These are phyloP conservation scores for Aspergillus jensenii DNA, from an alignment of 2,329 filamentous ascomycete species.

Conservation along the genomic window DNA sequence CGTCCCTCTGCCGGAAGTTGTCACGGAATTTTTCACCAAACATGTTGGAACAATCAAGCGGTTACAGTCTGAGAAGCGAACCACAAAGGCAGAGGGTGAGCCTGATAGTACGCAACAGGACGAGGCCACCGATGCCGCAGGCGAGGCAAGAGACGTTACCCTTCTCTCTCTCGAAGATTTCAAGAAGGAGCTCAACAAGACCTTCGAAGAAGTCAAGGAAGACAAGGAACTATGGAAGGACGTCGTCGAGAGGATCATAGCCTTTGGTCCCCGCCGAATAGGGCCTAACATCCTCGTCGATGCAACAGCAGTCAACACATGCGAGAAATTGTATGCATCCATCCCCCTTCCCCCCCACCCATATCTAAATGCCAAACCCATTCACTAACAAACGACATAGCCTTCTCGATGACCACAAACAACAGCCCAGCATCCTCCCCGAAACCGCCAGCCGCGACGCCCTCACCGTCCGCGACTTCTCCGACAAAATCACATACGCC, in stretches of 20 bases:
- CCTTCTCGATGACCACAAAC: constrained; percentile 39
- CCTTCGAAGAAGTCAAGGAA: constrained; percentile 69
- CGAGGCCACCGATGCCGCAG: constrained; percentile 50
- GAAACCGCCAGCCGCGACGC: constrained; percentile 27
- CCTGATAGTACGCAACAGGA: constrained; percentile 40
- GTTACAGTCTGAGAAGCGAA: constrained; percentile 70
- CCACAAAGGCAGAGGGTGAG: constrained; percentile 43
- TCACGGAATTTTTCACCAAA: constrained; percentile 83
- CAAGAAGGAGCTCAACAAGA: constrained; percentile 64
- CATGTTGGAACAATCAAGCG: constrained; percentile 76
- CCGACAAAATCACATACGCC: constrained; percentile 87
- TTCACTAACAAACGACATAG: constrained; percentile 18
- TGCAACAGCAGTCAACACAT: constrained; percentile 68
- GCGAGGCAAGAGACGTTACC: constrained; percentile 59
- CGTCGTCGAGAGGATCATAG: constrained; percentile 76
- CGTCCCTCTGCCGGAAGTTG: constrained; percentile 71
- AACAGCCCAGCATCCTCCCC: constrained; percentile 26
- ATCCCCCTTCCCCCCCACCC: neutral
- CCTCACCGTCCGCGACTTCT: constrained; percentile 63
- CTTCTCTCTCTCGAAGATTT: constrained; percentile 73
- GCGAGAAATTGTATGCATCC: constrained; percentile 66
- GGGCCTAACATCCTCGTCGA: constrained; percentile 92
- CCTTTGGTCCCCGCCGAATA: constrained; percentile 81
- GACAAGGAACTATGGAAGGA: constrained; percentile 75
- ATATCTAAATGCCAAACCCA: neutral